Conservation (phyloP, 345 rosid species). For the Litchi chinensis region DNA sequence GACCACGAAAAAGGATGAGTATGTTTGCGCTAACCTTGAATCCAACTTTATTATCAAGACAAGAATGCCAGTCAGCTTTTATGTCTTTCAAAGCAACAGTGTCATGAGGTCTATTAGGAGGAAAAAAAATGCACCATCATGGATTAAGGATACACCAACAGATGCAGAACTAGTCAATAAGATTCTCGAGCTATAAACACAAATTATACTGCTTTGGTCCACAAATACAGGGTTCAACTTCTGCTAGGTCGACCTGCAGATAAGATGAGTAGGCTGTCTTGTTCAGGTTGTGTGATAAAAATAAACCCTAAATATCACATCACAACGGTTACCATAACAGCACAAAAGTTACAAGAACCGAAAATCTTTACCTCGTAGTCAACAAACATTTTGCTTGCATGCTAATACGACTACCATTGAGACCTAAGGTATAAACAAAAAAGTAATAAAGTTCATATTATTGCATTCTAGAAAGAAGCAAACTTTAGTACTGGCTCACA, state of each 20-base stretch:
- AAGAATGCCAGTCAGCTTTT: slow-evolving; percentile 92
- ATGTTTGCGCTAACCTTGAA: slow-evolving; percentile 59
- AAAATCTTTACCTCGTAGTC: slow-evolving; percentile 70
- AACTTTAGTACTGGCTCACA: slow-evolving; percentile 10
- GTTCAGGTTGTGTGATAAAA: slow-evolving; percentile 58
- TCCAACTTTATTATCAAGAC: slow-evolving; percentile 72
- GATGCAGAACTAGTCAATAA: background rate
- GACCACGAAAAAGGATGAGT: background rate
- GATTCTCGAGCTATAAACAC: background rate
- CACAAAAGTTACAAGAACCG: slow-evolving; percentile 8
- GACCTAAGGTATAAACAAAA: slow-evolving; percentile 42
- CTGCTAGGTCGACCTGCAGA: slow-evolving; percentile 67
- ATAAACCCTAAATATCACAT: slow-evolving; percentile 7
- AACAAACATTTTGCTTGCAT: slow-evolving; percentile 85
- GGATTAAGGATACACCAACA: background rate
- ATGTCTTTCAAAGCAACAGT: slow-evolving; percentile 75
- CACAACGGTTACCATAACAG: background rate
- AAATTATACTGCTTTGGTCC: slow-evolving; percentile 79
- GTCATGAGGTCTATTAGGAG: slow-evolving; percentile 68
- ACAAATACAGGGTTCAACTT: slow-evolving; percentile 82
- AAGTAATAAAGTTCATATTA: background rate
- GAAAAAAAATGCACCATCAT: background rate
- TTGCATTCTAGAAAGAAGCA: background rate
- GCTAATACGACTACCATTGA: slow-evolving; percentile 79
- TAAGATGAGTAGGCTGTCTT: slow-evolving; percentile 75